A percentile compares a stretch with the other conserved stretches of the same genome.
These are phyloP conservation scores for Solanum hybrid DNA, from an alignment of 305 asterid species.

Conservation along the genomic window DNA sequence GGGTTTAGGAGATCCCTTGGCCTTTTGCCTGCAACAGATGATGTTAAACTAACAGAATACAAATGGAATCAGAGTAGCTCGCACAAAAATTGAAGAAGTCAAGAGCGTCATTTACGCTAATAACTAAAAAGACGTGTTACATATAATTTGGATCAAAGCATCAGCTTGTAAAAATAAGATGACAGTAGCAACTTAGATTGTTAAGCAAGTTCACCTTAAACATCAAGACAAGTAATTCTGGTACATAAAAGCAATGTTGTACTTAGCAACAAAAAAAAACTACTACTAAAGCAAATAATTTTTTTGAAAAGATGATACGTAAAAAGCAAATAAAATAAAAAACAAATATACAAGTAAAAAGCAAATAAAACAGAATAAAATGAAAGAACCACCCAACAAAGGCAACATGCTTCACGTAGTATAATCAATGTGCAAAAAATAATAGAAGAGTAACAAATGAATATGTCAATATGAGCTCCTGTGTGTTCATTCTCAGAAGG, in stretches of 20 bases:
- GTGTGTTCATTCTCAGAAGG: not conserved
- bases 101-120: not conserved
- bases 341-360: not conserved
- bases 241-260: not conserved
- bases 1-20: constrained; percentile 95
- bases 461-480: not conserved
- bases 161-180: not conserved
- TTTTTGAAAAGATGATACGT: not conserved
- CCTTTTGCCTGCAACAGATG: constrained; percentile 58
- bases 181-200: not conserved
- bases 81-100: not conserved
- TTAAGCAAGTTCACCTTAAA: not conserved
- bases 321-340: not conserved
- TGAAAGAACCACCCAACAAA: not conserved
- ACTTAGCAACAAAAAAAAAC: not conserved
- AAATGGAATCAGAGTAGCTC: not conserved
- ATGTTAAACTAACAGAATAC: not conserved
- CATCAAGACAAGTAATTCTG: not conserved
- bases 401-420: not conserved
- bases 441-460: not conserved
- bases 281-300: not conserved
- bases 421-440: not conserved
- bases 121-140: not conserved
- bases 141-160: not conserved
- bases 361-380: not conserved